These are phyloP conservation scores for Alternaria panax DNA, from an alignment of 2,329 filamentous ascomycete species.

Conservation along the genomic window DNA sequence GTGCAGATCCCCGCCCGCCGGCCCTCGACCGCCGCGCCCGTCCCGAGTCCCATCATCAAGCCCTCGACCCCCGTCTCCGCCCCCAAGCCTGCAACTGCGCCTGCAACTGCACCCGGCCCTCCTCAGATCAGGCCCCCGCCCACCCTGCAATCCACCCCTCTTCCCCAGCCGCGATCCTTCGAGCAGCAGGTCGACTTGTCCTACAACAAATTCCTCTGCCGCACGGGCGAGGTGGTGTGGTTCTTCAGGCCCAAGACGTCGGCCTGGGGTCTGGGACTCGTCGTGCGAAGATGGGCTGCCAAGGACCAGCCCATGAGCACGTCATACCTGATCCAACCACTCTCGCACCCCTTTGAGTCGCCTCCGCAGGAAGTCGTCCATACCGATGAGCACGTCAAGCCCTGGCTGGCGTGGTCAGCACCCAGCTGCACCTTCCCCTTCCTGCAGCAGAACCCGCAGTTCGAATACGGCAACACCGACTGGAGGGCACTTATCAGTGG, in stretches of 20 bases:
- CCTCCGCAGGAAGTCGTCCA: constrained; percentile 54
- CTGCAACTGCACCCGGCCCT: constrained; percentile 12
- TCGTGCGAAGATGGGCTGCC: constrained; percentile 56
- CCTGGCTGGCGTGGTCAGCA: constrained; percentile 66
- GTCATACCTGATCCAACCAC: constrained; percentile 57
- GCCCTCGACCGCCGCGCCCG: constrained; percentile 26
- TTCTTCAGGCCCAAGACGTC: constrained; percentile 56
- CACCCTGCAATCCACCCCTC: constrained; percentile 44
- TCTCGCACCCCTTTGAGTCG: constrained; percentile 55
- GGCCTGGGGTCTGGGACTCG: constrained; percentile 63
- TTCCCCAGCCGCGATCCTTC: constrained; percentile 50
- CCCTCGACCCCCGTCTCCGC: constrained; percentile 17
- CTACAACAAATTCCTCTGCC: constrained; percentile 59
- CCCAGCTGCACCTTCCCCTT: constrained; percentile 58
- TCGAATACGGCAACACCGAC: constrained; percentile 59
- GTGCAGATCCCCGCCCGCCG: constrained; percentile 39
- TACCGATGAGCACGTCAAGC: constrained; percentile 56
- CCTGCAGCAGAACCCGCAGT: constrained; percentile 51
- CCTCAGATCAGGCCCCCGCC: constrained; percentile 34
- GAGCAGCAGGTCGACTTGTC: constrained; percentile 61
- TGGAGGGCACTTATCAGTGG: constrained; percentile 57
- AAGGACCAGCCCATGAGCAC: constrained; percentile 38
- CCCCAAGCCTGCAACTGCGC: background rate
- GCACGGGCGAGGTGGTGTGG: constrained; percentile 65
- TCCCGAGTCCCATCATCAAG: constrained; percentile 34